A percentile compares a stretch with the other conserved stretches of the same genome.
phyloP scores from a whole-genome alignment of 176 grass and related monocot genomes.

The Bolboschoenus planiculmis region DNA sequence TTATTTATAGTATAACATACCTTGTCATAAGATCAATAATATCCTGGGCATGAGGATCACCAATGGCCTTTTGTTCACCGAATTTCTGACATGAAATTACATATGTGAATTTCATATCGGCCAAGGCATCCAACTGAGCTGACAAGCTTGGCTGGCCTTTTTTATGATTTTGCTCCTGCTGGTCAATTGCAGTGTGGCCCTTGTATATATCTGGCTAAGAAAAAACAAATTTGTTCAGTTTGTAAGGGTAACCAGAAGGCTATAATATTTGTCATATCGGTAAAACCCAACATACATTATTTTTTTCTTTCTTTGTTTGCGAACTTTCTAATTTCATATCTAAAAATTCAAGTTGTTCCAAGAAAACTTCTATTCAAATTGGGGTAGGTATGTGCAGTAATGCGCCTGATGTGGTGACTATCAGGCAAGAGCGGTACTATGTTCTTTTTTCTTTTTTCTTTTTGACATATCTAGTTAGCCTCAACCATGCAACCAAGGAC shows the following conservation, averaged over 20 bases:
- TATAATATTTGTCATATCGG: neutral
- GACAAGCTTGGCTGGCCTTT: conserved; percentile 41
- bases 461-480: neutral
- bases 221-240: conserved; percentile 13
- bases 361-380: neutral
- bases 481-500: neutral
- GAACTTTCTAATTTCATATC: neutral
- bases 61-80: conserved; percentile 70
- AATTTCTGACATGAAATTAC: conserved; percentile 92
- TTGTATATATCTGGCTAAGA: conserved; percentile 52
- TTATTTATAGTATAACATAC: conserved; percentile 25
- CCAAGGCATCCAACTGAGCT: conserved; percentile 54
- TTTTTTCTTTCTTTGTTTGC: neutral
- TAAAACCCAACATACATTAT: neutral
- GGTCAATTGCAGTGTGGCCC: conserved; percentile 41
- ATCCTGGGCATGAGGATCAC: conserved; percentile 77
- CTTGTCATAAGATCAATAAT: conserved; percentile 92
- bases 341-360: neutral
- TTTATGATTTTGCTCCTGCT: conserved; percentile 53
- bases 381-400: neutral
- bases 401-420: neutral
- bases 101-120: conserved; percentile 92
- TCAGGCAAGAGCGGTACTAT: neutral
- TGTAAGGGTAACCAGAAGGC: neutral
- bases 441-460: neutral